Percentiles rank a stretch among this genome's conserved stretches.
Evolutionary conservation across 2,329 filamentous ascomycete genomes (phyloP).

Genomic region (Allantophomopsis cytisporea): DNA sequence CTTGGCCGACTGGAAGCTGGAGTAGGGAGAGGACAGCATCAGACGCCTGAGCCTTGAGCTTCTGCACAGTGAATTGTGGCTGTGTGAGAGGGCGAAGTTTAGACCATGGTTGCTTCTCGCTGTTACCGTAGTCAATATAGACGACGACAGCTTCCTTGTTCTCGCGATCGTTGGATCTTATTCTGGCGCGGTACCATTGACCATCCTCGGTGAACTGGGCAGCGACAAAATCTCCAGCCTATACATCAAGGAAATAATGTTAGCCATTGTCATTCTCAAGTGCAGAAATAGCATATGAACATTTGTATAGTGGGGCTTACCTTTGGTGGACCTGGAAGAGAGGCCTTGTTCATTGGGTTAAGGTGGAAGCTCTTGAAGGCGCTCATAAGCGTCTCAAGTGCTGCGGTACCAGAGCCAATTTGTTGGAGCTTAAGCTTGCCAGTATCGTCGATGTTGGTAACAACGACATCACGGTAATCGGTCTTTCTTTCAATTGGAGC

Average conservation of each 20-base stretch:
- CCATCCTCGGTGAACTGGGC: slow-evolving; percentile 82
- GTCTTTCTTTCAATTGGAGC: slow-evolving; percentile 47
- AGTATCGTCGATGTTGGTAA: slow-evolving; percentile 77
- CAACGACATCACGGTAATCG: slow-evolving; percentile 87
- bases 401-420: slow-evolving; percentile 72
- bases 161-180: slow-evolving; percentile 85
- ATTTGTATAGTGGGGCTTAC: too few relatives aligned
- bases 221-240: slow-evolving; percentile 75
- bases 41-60: slow-evolving; percentile 74
- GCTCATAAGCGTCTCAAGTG: slow-evolving; percentile 77
- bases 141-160: slow-evolving; percentile 80
- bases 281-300: too few relatives aligned
- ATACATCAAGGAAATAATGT: too few relatives aligned
- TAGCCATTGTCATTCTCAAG: too few relatives aligned
- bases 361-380: slow-evolving; percentile 86
- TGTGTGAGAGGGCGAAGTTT: slow-evolving; percentile 70
- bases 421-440: slow-evolving; percentile 85
- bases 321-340: slow-evolving; percentile 66
- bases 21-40: slow-evolving; percentile 82
- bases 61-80: slow-evolving; percentile 65
- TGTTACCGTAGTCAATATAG: slow-evolving; percentile 96
- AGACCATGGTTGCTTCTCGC: slow-evolving; percentile 76
- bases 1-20: slow-evolving; percentile 68
- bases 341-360: slow-evolving; percentile 64
- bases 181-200: slow-evolving; percentile 87